Percentiles rank a stretch among this genome's conserved stretches.
These are phyloP conservation scores for Asterochloris erici DNA, from an alignment of 139 green algal species.

Conservation along the genomic window DNA sequence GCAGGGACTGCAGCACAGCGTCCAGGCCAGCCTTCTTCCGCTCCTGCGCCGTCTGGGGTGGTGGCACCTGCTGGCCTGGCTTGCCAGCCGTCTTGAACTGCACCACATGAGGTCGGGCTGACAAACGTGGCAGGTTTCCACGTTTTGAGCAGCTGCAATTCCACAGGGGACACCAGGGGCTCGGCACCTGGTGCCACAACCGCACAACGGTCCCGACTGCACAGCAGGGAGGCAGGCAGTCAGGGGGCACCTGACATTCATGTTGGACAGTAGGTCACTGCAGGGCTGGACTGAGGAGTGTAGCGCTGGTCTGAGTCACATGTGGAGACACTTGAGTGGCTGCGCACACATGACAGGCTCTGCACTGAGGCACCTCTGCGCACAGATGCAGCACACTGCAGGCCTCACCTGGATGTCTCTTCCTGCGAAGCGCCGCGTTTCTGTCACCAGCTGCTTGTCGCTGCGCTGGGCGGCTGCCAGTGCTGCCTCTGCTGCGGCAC, in stretches of 20 bases:
- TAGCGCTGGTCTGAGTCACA: no score
- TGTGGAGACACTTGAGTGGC: not conserved
- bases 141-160: no score
- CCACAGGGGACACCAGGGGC: no score
- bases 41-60: constrained; percentile 38
- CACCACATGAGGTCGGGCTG: not conserved
- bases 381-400: not conserved
- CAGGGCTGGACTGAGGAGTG: no score
- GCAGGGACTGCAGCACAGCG: constrained; percentile 41
- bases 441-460: constrained; percentile 18
- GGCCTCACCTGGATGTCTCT: constrained; percentile 65
- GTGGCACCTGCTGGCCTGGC: constrained; percentile 36
- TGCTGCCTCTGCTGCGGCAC: constrained; percentile 14
- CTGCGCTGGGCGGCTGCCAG: not conserved
- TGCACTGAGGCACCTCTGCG: not conserved
- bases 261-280: no score
- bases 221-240: no score
- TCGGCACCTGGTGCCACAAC: no score
- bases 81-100: constrained; percentile 40
- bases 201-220: no score
- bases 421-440: constrained; percentile 72
- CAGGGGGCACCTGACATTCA: no score
- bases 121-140: not conserved
- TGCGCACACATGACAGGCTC: not conserved
- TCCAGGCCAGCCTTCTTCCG: constrained; percentile 37